A percentile compares a stretch with the other conserved stretches of the same genome.
Conservation (phyloP, 2,329 filamentous ascomycete genomes). For the Ophiostoma novo-ulmi region DNA sequence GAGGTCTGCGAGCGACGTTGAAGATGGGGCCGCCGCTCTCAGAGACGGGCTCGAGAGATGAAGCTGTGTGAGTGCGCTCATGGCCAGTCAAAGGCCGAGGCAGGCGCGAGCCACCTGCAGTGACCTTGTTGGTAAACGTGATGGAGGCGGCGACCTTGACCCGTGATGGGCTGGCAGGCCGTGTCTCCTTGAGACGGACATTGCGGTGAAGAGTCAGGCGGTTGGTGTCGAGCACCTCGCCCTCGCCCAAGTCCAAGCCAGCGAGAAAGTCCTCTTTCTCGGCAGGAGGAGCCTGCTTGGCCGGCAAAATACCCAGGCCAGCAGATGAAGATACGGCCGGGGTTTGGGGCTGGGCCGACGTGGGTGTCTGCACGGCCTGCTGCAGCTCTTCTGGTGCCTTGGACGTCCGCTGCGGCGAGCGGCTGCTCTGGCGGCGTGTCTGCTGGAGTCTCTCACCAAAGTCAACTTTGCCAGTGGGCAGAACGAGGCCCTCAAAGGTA, state of each 20-base stretch:
- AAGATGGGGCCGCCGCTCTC: conserved; percentile 72
- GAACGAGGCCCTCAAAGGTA: conserved; percentile 78
- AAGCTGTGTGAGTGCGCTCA: conserved; percentile 62
- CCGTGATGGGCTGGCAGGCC: conserved; percentile 63
- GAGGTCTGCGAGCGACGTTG: conserved; percentile 55
- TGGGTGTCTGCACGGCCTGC: conserved; percentile 25
- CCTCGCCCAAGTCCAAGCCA: conserved; percentile 80
- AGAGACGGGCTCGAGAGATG: conserved; percentile 84
- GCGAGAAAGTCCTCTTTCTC: conserved; percentile 75
- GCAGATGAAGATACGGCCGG: conserved; percentile 11
- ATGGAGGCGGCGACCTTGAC: conserved; percentile 74
- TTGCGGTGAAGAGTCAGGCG: conserved; percentile 88
- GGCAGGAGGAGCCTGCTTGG: conserved; percentile 34
- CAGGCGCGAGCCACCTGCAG: conserved; percentile 59
- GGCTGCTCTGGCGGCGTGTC: conserved; percentile 60
- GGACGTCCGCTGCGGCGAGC: conserved; percentile 46
- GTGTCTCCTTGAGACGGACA: conserved; percentile 73
- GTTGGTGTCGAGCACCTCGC: conserved; percentile 70
- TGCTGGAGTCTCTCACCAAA: conserved; percentile 68
- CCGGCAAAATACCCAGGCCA: conserved; percentile 18
- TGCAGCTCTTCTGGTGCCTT: conserved; percentile 23
- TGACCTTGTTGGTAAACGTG: conserved; percentile 70
- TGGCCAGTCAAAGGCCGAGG: conserved; percentile 66
- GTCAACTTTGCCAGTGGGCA: conserved; percentile 78
- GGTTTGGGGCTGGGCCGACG: background rate